phyloP scores from a whole-genome alignment of 2,329 filamentous ascomycete genomes.

The Trematosphaeria pertusa region DNA sequence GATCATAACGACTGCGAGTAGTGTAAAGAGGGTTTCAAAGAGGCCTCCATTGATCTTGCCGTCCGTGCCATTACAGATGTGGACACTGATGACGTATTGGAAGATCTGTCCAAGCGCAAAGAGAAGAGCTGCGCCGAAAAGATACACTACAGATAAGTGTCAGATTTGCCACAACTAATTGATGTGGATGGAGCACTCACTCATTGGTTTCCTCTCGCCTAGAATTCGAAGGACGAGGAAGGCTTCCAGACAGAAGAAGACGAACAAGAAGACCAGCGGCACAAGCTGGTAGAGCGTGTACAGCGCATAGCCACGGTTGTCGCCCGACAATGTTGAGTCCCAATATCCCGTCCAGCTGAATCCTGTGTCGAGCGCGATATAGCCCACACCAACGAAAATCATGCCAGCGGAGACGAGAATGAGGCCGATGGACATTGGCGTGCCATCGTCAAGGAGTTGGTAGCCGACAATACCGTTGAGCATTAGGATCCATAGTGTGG shows the following conservation, averaged over 20 bases:
- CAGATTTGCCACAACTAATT: constrained; percentile 17
- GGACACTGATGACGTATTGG: constrained; percentile 89
- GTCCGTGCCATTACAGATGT: constrained; percentile 83
- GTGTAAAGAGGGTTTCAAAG: constrained; percentile 92
- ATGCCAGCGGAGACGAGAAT: constrained; percentile 72
- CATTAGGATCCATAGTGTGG: constrained; percentile 88
- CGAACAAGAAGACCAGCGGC: constrained; percentile 86
- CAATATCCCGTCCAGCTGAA: constrained; percentile 85
- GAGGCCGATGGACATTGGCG: constrained; percentile 79
- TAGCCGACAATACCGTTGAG: constrained; percentile 92
- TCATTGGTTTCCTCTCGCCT: constrained; percentile 89
- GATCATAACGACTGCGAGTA: constrained; percentile 79
- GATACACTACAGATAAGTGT: constrained; percentile 65
- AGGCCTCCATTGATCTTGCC: constrained; percentile 92
- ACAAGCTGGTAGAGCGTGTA: constrained; percentile 94
- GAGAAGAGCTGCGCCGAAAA: constrained; percentile 74
- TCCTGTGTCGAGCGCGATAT: constrained; percentile 93
- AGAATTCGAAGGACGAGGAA: constrained; percentile 85
- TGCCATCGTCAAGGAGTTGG: constrained; percentile 93
- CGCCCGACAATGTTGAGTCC: constrained; percentile 56
- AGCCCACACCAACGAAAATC: constrained; percentile 89
- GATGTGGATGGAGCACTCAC: constrained; percentile 54
- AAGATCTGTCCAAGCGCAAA: constrained; percentile 96
- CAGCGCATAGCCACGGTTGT: constrained; percentile 77
- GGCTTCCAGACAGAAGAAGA: constrained; percentile 83